phyloP scores from a whole-genome alignment of 169 alveolate species.

The Neospora caninum region DNA sequence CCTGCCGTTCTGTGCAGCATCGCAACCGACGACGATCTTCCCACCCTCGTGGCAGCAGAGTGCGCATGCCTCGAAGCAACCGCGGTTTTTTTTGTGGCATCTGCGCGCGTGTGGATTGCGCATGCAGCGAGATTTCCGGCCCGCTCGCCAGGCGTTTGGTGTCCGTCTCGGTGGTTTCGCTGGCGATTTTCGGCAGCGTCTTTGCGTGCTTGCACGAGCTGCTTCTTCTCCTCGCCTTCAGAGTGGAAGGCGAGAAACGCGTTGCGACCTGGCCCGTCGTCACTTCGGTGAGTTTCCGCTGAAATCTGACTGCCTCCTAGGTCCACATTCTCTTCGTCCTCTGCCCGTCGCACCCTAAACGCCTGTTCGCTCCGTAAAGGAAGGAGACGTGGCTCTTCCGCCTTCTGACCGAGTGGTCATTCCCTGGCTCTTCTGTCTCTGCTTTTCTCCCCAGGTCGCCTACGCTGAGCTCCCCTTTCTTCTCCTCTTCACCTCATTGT shows the following conservation, averaged over 20 bases:
- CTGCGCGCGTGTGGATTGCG: no score
- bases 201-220: conserved; percentile 26
- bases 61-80: no score
- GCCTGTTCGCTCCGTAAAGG: no score
- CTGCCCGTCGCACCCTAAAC: no score
- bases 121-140: not conserved
- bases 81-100: no score
- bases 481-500: not conserved
- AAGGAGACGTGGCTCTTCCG: no score
- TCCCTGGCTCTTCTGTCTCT: not conserved
- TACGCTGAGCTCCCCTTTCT: conserved; percentile 14
- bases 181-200: conserved; percentile 26
- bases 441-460: not conserved
- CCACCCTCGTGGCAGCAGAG: no score
- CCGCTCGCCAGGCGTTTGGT: not conserved
- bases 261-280: not conserved
- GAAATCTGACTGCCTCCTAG: no score
- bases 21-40: no score
- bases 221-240: not conserved
- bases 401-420: no score
- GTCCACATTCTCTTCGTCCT: no score
- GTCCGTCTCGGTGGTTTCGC: not conserved
- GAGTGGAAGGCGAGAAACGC: not conserved
- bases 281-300: not conserved
- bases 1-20: no score